A percentile compares a stretch with the other conserved stretches of the same genome.
Conservation (phyloP, 2,329 filamentous ascomycete species). For the Fusarium sterilihyphosum region DNA sequence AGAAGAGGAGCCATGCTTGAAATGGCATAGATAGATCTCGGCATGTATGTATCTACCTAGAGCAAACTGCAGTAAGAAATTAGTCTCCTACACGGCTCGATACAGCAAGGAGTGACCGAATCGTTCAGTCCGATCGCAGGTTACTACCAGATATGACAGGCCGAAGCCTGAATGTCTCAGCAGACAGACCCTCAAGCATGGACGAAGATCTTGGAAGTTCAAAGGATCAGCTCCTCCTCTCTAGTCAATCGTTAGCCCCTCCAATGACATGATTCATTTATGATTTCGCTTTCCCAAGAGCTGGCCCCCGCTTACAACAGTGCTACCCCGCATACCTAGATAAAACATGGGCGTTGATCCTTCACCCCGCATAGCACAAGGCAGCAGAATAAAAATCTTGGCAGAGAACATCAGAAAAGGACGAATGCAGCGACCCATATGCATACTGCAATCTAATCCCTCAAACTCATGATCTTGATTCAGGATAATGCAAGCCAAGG, state of each 20-base stretch:
- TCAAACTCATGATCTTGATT: background rate
- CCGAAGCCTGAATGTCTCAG: background rate
- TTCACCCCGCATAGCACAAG: conserved; percentile 3
- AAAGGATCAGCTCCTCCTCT: background rate
- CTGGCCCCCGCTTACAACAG: background rate
- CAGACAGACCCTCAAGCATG: background rate
- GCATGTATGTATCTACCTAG: background rate
- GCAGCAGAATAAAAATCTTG: conserved; percentile 12
- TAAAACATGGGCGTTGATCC: background rate
- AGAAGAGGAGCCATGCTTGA: conserved; percentile 4
- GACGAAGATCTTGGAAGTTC: background rate
- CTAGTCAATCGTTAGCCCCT: background rate
- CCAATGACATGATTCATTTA: background rate
- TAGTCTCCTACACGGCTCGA: background rate
- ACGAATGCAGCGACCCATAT: background rate
- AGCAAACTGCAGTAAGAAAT: background rate
- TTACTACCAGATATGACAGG: background rate
- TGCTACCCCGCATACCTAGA: background rate
- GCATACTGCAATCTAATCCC: background rate
- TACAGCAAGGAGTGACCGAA: background rate
- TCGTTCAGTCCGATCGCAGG: too few relatives aligned
- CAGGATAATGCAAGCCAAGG: background rate
- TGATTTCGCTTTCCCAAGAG: background rate
- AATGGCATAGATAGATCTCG: background rate
- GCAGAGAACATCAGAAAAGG: background rate